Conservation (phyloP, 345 rosid genomes). For the Hibiscus mutabilis region DNA sequence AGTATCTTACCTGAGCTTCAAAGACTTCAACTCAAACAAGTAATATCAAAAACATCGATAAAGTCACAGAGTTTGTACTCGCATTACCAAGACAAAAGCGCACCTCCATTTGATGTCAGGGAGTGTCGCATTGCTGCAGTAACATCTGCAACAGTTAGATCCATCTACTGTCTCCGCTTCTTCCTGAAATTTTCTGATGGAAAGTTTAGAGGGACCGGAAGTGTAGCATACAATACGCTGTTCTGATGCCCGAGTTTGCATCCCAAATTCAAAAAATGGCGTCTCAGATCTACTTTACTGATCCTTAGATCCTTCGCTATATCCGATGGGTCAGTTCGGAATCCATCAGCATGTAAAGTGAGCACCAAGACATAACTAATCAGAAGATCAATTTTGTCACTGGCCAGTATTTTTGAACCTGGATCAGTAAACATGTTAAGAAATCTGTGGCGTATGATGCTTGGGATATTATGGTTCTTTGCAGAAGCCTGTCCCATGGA, state of each 20-base stretch:
- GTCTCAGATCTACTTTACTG: slow-evolving; percentile 34
- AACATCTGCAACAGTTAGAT: neutral
- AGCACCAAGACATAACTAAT: slow-evolving; percentile 77
- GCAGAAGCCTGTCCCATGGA: slow-evolving; percentile 51
- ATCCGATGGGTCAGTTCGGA: slow-evolving; percentile 53
- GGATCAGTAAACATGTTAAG: slow-evolving; percentile 38
- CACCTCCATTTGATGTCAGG: neutral
- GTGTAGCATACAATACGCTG: slow-evolving; percentile 23
- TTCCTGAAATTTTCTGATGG: slow-evolving; percentile 26
- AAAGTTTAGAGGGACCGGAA: slow-evolving; percentile 65
- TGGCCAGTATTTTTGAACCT: slow-evolving; percentile 31
- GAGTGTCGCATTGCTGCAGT: neutral
- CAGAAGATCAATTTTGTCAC: slow-evolving; percentile 53
- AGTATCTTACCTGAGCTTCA: neutral
- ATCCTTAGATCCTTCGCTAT: slow-evolving; percentile 70
- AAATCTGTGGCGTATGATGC: slow-evolving; percentile 45
- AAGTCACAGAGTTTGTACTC: neutral
- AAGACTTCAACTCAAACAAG: neutral
- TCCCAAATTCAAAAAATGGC: slow-evolving; percentile 50
- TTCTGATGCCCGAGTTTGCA: slow-evolving; percentile 51
- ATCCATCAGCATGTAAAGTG: slow-evolving; percentile 58
- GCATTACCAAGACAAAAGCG: neutral
- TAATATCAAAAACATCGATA: neutral
- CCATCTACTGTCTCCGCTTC: slow-evolving; percentile 28
- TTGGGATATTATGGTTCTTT: slow-evolving; percentile 53